phyloP scores from a whole-genome alignment of 257 asterid species.

The Nicotiana undulata region DNA sequence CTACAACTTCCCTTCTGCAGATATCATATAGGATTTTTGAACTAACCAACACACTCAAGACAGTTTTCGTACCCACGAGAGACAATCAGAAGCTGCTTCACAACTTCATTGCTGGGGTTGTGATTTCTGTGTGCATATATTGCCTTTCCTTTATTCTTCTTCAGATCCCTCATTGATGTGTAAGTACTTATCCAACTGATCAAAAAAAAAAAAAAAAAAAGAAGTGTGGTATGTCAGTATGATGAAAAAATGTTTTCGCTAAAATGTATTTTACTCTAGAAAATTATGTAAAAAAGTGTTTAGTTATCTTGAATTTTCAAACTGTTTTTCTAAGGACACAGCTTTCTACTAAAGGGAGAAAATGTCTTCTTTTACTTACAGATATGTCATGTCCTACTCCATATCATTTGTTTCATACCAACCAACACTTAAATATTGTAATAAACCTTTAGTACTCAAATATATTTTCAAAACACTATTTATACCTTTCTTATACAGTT shows the following conservation, averaged over 20 bases:
- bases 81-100: conserved; percentile 55
- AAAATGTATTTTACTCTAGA: neutral
- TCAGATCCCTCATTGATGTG: conserved; percentile 40
- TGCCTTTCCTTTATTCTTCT: conserved; percentile 56
- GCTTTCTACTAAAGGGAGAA: neutral
- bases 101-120: conserved; percentile 57
- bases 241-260: neutral
- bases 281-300: neutral
- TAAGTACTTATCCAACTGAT: neutral
- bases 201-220: neutral
- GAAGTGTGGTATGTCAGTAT: neutral
- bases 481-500: neutral
- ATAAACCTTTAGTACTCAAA: neutral
- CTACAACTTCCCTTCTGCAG: conserved; percentile 29
- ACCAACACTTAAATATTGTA: neutral
- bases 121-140: conserved; percentile 54
- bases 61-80: conserved; percentile 71
- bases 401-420: neutral
- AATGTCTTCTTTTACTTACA: neutral
- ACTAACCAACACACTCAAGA: conserved; percentile 78
- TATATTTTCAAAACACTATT: neutral
- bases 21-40: conserved; percentile 79
- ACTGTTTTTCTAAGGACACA: neutral
- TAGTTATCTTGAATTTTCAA: neutral
- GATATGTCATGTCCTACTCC: neutral